Conservation (phyloP, 176 grass and related monocot genomes). For the Ampelocalamus luodianensis region DNA sequence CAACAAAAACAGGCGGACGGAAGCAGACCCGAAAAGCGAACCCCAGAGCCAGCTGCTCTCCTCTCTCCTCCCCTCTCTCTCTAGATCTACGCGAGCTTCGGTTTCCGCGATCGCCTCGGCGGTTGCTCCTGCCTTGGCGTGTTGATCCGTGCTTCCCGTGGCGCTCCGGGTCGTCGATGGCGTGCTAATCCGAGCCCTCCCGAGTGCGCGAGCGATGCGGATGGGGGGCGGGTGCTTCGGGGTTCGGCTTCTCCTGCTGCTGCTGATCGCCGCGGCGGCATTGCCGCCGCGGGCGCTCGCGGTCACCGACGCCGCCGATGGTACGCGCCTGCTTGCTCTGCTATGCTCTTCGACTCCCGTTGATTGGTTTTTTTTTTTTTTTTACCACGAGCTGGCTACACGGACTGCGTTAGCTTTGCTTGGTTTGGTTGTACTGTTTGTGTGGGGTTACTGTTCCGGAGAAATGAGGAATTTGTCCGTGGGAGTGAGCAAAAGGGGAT, state of each 20-base stretch:
- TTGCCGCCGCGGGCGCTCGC: conserved; percentile 41
- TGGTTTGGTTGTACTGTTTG: not conserved
- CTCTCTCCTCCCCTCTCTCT: conserved; percentile 14
- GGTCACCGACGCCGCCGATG: conserved; percentile 50
- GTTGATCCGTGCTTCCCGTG: not conserved
- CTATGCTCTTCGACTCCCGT: not conserved
- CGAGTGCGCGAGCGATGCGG: conserved; percentile 32
- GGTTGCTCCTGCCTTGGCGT: not conserved
- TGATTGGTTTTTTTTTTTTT: too few species aligned
- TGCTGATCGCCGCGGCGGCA: conserved; percentile 45
- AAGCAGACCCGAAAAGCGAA: conserved; percentile 27
- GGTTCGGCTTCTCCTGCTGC: not conserved
- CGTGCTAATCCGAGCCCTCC: not conserved
- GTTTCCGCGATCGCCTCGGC: conserved; percentile 37
- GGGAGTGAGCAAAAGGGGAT: not conserved
- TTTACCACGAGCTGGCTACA: not conserved
- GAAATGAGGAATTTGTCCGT: not conserved
- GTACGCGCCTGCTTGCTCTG: conserved; percentile 1
- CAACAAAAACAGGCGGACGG: conserved; percentile 51
- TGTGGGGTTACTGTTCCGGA: not conserved
- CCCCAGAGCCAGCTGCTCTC: not conserved
- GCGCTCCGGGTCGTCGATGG: not conserved
- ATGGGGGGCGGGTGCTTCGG: conserved; percentile 1
- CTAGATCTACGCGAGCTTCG: conserved; percentile 57
- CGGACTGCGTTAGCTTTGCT: not conserved